These are phyloP conservation scores for Daldinia childiae DNA, from an alignment of 495 filamentous ascomycete species.

Conservation along the genomic window DNA sequence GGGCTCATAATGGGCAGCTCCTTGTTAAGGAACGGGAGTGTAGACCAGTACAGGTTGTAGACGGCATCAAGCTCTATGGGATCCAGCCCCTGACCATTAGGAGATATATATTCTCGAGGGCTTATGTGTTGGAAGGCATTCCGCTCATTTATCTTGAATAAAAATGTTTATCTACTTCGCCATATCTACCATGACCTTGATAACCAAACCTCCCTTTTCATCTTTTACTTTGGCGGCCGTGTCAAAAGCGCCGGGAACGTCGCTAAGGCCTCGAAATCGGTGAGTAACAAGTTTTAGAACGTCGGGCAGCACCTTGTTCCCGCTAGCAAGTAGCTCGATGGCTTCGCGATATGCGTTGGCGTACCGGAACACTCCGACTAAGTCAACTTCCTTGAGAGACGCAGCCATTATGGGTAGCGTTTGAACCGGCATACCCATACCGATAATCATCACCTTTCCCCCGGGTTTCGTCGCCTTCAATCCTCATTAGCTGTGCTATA, in stretches of 20 bases:
- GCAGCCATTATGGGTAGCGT: slow-evolving; percentile 87
- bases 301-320: slow-evolving; percentile 61
- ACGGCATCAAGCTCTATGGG: too few species aligned
- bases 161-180: slow-evolving; percentile 13
- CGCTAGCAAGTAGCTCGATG: slow-evolving; percentile 74
- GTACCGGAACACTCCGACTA: slow-evolving; percentile 91
- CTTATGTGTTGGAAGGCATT: too few species aligned
- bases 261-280: slow-evolving; percentile 56
- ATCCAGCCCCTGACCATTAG: too few species aligned
- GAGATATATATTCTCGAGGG: too few species aligned
- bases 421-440: slow-evolving; percentile 93
- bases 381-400: slow-evolving; percentile 88
- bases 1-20: neutral
- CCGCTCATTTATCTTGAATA: neutral
- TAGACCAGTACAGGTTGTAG: neutral
- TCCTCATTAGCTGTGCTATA: slow-evolving; percentile 15
- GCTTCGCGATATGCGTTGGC: slow-evolving; percentile 82
- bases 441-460: slow-evolving; percentile 84
- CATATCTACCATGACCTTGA: slow-evolving; percentile 65
- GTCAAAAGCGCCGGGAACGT: slow-evolving; percentile 58
- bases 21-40: neutral
- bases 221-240: slow-evolving; percentile 64
- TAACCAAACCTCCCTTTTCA: slow-evolving; percentile 59
- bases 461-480: slow-evolving; percentile 72
- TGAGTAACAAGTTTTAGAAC: slow-evolving; percentile 80